Evolutionary conservation across 75 land plant species (phyloP).

Genomic region (Cupressus sempervirens): DNA sequence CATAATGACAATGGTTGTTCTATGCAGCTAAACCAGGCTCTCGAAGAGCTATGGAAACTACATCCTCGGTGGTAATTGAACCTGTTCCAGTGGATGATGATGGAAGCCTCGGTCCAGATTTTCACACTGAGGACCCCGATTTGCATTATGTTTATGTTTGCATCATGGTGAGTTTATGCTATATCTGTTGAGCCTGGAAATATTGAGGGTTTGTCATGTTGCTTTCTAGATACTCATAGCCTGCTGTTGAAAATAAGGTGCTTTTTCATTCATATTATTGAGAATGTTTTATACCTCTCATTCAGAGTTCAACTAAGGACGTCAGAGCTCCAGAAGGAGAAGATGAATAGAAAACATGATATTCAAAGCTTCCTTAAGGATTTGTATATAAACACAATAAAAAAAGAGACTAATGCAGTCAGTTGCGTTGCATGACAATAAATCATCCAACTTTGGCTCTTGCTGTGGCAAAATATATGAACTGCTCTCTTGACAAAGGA

Average conservation of each 20-base stretch:
- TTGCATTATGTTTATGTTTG: slow-evolving; percentile 90
- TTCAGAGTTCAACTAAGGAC: background rate
- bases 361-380: background rate
- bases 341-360: background rate
- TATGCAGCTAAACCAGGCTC: slow-evolving; percentile 61
- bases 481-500: background rate
- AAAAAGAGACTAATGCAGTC: background rate
- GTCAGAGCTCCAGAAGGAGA: background rate
- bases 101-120: slow-evolving; percentile 30
- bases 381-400: background rate
- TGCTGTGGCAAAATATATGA: background rate
- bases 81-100: slow-evolving; percentile 65
- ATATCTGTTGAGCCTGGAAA: background rate
- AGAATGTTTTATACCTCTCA: background rate
- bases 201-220: background rate
- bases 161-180: slow-evolving; percentile 53
- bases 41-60: slow-evolving; percentile 24
- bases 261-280: background rate
- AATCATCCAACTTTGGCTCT: background rate
- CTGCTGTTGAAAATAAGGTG: background rate
- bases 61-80: slow-evolving; percentile 39
- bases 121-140: slow-evolving; percentile 52
- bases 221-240: background rate
- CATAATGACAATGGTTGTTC: background rate
- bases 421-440: background rate